A percentile compares a stretch with the other conserved stretches of the same genome.
Evolutionary conservation across 768 basidiomycete genomes (phyloP).

Genomic region (Daedalea quercina): DNA sequence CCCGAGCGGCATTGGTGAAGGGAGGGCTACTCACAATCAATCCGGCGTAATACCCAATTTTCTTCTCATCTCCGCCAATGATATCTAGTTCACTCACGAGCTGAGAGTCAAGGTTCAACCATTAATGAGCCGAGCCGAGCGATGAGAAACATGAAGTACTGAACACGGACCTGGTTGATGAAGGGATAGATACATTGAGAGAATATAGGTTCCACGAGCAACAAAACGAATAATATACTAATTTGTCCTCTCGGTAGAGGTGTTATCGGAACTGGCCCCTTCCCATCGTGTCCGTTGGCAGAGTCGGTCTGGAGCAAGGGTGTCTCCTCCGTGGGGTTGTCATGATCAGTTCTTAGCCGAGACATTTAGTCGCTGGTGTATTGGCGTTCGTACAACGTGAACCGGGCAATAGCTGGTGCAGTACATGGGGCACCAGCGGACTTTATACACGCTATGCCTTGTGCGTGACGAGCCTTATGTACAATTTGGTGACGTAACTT

Average conservation of each 20-base stretch:
- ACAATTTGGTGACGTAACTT: no score
- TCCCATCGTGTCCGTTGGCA: neutral
- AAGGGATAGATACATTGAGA: slow-evolving; percentile 43
- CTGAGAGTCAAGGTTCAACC: slow-evolving; percentile 16
- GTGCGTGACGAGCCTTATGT: no score
- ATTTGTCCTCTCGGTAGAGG: slow-evolving; percentile 42
- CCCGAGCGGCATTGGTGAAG: no score
- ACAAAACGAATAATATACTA: slow-evolving; percentile 34
- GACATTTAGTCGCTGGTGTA: no score
- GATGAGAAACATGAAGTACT: neutral
- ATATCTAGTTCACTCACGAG: slow-evolving; percentile 36
- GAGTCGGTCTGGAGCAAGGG: no score
- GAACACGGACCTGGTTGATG: slow-evolving; percentile 36
- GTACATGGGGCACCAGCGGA: no score
- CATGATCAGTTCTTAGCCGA: no score
- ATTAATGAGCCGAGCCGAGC: neutral
- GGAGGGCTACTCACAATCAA: slow-evolving; percentile 39
- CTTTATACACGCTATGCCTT: no score
- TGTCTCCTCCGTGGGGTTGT: no score
- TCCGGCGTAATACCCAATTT: slow-evolving; percentile 44
- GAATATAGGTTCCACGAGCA: slow-evolving; percentile 41
- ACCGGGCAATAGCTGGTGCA: no score
- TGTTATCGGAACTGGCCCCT: slow-evolving; percentile 16
- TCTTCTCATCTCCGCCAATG: slow-evolving; percentile 34
- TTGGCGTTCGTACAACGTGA: no score